These are phyloP conservation scores for Hymenotorrendiella dingleyae DNA, from an alignment of 2,329 filamentous ascomycete genomes.

Conservation along the genomic window DNA sequence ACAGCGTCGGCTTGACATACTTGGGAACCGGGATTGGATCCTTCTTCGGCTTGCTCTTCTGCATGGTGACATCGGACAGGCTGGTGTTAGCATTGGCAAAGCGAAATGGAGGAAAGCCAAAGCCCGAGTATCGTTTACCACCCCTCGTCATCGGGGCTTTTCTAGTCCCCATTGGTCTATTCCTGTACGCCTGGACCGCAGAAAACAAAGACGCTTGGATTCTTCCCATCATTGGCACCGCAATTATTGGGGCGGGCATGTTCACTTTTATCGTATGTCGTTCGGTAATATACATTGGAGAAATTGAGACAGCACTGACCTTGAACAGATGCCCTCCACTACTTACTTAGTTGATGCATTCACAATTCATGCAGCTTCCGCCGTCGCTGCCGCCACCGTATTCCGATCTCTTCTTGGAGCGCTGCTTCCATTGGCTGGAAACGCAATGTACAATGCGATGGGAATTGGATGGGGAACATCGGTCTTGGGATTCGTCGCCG, in stretches of 20 bases:
- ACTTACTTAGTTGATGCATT: slow-evolving; percentile 51
- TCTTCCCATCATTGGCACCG: slow-evolving; percentile 46
- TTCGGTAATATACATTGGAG: slow-evolving; percentile 32
- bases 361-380: slow-evolving; percentile 11
- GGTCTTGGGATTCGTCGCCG: slow-evolving; percentile 40
- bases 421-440: slow-evolving; percentile 13
- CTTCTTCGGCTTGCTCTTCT: neutral
- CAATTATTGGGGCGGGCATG: slow-evolving; percentile 41
- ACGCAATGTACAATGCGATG: slow-evolving; percentile 11
- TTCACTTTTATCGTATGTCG: slow-evolving; percentile 42
- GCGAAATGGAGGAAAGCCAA: neutral
- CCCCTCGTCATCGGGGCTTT: neutral
- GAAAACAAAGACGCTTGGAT: too few species aligned
- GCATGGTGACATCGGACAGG: neutral
- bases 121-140: neutral
- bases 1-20: slow-evolving; percentile 39
- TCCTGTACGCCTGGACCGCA: neutral
- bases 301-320: neutral
- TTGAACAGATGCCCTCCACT: slow-evolving; percentile 37
- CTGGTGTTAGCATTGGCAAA: neutral
- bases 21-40: slow-evolving; percentile 35
- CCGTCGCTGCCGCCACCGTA: slow-evolving; percentile 13
- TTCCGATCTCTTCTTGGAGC: slow-evolving; percentile 12
- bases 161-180: neutral
- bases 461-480: slow-evolving; percentile 34